phyloP scores from a whole-genome alignment of 1,284 basidiomycete species.

The Tremellales sp. region DNA sequence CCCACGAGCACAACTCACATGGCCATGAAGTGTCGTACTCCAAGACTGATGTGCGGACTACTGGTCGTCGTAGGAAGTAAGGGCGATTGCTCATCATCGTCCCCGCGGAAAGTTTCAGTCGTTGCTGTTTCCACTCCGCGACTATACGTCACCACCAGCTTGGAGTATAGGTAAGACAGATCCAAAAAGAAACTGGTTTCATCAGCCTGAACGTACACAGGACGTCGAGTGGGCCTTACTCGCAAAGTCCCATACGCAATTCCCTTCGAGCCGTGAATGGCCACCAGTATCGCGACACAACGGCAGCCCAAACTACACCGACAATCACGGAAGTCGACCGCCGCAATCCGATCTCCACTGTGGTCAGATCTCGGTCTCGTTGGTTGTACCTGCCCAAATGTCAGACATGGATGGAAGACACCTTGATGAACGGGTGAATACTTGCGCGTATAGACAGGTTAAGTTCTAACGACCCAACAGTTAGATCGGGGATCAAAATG shows the following conservation, averaged over 20 bases:
- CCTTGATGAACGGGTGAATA: constrained; percentile 11
- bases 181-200: constrained; percentile 45
- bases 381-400: constrained; percentile 75
- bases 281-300: constrained; percentile 90
- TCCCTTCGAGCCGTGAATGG: constrained; percentile 87
- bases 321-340: constrained; percentile 77
- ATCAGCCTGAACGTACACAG: constrained; percentile 1
- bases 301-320: constrained; percentile 82
- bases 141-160: constrained; percentile 42
- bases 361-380: constrained; percentile 64
- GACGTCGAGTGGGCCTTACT: constrained; percentile 55
- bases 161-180: constrained; percentile 49
- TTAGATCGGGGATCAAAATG: background rate
- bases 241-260: constrained; percentile 75
- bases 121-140: constrained; percentile 18
- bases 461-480: constrained; percentile 65
- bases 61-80: constrained; percentile 12
- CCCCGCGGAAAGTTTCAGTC: background rate
- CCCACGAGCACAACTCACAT: constrained; percentile 57
- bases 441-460: constrained; percentile 79
- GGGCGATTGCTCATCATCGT: constrained; percentile 12
- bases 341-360: constrained; percentile 67
- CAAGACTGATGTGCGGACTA: constrained; percentile 32
- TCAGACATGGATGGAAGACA: background rate
- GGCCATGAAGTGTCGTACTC: constrained; percentile 78